A percentile compares a stretch with the other conserved stretches of the same genome.
These are phyloP conservation scores for Leishmania tropica DNA, from an alignment of 208 protist genomes.

Conservation along the genomic window DNA sequence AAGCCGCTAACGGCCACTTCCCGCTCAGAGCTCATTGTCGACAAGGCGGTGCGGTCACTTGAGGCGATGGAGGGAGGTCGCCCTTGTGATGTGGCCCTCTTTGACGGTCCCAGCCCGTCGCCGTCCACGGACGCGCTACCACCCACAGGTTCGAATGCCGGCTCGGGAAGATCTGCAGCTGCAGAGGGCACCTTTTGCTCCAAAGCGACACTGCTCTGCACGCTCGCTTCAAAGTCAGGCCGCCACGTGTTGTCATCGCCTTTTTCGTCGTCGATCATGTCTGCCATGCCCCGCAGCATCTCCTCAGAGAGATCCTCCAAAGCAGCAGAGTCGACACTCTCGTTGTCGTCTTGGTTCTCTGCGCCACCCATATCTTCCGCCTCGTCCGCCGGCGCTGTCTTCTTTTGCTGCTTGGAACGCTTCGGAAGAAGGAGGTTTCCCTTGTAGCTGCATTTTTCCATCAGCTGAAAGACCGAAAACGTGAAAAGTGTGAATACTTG, in stretches of 20 bases:
- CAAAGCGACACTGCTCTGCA: not conserved
- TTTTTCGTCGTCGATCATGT: conserved; percentile 49
- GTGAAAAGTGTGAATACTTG: conserved; percentile 67
- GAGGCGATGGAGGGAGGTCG: conserved; percentile 38
- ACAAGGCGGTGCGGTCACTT: conserved; percentile 41
- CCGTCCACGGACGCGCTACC: conserved; percentile 1
- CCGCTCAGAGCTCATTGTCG: conserved; percentile 66
- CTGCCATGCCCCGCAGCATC: conserved; percentile 30
- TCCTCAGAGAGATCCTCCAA: conserved; percentile 39
- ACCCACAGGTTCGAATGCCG: conserved; percentile 1
- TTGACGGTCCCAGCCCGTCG: conserved; percentile 5
- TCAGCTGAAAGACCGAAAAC: conserved; percentile 79
- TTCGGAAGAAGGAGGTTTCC: conserved; percentile 75
- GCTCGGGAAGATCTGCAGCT: not conserved
- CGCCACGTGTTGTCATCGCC: not conserved
- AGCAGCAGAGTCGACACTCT: conserved; percentile 36
- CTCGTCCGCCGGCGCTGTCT: conserved; percentile 10
- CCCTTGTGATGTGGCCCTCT: conserved; percentile 28
- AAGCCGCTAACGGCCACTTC: conserved; percentile 77
- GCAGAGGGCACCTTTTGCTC: not conserved
- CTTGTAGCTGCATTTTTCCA: conserved; percentile 88
- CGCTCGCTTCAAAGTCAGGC: not conserved
- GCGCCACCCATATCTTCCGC: conserved; percentile 13
- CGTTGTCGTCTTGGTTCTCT: conserved; percentile 33
- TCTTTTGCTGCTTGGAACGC: conserved; percentile 31